Evolutionary conservation across 2,329 filamentous ascomycete species (phyloP), one percentile per base, ranked within the genome.

Genomic region (Samsoniella hepiali): DNA sequence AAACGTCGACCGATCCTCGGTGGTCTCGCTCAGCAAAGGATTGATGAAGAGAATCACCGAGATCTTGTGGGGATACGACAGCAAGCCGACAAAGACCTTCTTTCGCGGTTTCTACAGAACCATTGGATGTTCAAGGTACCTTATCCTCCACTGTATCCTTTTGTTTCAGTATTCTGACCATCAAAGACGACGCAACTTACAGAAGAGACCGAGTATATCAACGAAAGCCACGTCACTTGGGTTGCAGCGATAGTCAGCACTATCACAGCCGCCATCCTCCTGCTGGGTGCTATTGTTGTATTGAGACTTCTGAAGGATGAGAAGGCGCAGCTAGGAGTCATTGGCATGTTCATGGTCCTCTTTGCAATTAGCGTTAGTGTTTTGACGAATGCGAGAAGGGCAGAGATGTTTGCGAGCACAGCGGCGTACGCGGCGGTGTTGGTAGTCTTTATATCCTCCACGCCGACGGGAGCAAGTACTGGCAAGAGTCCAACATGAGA

Each of bases 311-410:
- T 57, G 3, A 44, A 45, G 13, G 11, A 10, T 8, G 54, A 45
- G 6, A 57, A 45, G n/a, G 40, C 54, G 10, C 38, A 66, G 51
- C 56, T 68, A 2, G 68, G 65, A 0, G 57, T 69, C 11, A 64
- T 69, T 17, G 61, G 59, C 1, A 38, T 58, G 2, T 69, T 68
- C 47, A 68, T 64, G 0, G 22, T 65, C 1, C 22, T 69, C 1
- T 69, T 69, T 45, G 65, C 67, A 1, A 13, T 63, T 1, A 65
- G 67, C 31, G 62, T 68, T 13, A 54, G 65, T 1, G 1, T 66
- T 5, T 58, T 64, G 31, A 69, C 65, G n/a, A 68, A 64, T 56
- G 63, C 53, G 13, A 64, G 51, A 47, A 64, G 61, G 42, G 53
- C 49, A 34, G 61, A 63, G 54, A 59, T 61, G 29, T 56, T 54